Conservation (phyloP, 2,329 filamentous ascomycete genomes). For the Diaporthe nobilis region DNA sequence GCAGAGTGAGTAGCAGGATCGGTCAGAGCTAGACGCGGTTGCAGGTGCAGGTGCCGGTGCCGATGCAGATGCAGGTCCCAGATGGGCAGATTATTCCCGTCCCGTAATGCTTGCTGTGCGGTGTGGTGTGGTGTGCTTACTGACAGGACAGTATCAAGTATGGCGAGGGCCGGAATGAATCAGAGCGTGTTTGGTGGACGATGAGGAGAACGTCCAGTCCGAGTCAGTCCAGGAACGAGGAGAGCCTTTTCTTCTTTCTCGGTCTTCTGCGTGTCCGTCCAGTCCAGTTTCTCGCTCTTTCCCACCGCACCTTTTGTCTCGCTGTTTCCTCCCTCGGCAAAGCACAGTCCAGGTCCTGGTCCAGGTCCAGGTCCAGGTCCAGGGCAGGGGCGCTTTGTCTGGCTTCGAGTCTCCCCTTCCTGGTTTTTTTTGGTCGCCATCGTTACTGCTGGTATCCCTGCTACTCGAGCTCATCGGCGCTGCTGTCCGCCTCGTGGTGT, state of each 20-base stretch:
- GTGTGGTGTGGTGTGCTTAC: not conserved
- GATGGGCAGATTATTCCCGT: slow-evolving; percentile 24
- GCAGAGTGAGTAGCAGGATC: slow-evolving; percentile 17
- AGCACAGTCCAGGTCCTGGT: slow-evolving; percentile 17
- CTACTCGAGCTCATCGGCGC: not conserved
- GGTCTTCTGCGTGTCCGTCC: slow-evolving; percentile 21
- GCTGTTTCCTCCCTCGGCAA: slow-evolving; percentile 22
- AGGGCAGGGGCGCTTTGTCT: slow-evolving; percentile 3
- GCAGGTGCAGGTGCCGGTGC: slow-evolving; percentile 8
- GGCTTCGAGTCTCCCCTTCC: not conserved
- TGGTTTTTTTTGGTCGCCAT: not conserved
- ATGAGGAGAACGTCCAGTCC: slow-evolving; percentile 13
- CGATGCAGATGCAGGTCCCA: slow-evolving; percentile 24
- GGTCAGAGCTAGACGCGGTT: slow-evolving; percentile 6
- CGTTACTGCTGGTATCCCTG: slow-evolving; percentile 16
- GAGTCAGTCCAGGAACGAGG: slow-evolving; percentile 35
- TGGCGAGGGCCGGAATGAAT: slow-evolving; percentile 34
- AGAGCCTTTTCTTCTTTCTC: not conserved
- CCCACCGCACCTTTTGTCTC: slow-evolving; percentile 12
- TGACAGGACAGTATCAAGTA: not conserved
- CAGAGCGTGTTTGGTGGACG: slow-evolving; percentile 24
- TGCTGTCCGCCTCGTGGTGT: not conserved
- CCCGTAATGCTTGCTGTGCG: not conserved
- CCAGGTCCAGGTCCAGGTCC: not conserved
- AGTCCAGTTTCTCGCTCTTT: slow-evolving; percentile 15